phyloP scores from a whole-genome alignment of 345 rosid species.

The Moringa oleifera region DNA sequence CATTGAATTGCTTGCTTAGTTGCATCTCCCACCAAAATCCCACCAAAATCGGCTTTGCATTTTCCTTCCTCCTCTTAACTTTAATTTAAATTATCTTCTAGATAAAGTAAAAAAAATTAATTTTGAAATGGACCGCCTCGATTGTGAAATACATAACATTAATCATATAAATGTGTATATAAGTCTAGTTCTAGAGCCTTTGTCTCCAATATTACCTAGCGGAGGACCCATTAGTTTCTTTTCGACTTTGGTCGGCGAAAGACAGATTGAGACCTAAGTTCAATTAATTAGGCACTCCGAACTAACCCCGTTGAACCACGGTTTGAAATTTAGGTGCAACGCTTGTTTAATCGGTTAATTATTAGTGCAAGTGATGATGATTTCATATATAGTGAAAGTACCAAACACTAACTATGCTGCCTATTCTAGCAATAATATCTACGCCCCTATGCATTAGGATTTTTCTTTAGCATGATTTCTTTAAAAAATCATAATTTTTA shows the following conservation, averaged over 20 bases:
- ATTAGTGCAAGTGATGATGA: no score
- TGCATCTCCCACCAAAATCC: slow-evolving; percentile 15
- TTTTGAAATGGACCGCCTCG: neutral
- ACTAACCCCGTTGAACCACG: slow-evolving; percentile 17
- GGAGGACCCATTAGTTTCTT: slow-evolving; percentile 30
- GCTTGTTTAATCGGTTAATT: neutral
- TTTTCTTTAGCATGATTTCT: no score
- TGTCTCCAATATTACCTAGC: slow-evolving; percentile 30
- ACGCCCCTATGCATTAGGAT: no score
- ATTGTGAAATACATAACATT: slow-evolving; percentile 7
- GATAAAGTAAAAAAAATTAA: neutral
- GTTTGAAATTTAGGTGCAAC: slow-evolving; percentile 18
- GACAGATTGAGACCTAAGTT: slow-evolving; percentile 35
- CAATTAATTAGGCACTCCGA: slow-evolving; percentile 11
- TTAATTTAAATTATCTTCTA: neutral
- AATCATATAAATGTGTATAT: no score
- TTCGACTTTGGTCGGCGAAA: slow-evolving; percentile 42
- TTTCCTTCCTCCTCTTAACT: neutral
- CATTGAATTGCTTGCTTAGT: slow-evolving; percentile 2
- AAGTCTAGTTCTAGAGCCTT: neutral
- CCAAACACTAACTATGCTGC: no score
- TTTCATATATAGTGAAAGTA: no score
- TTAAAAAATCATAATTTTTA: no score
- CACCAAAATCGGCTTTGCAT: neutral
- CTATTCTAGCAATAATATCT: no score